Evolutionary conservation across 805 yeast species (phyloP).

Genomic region (Saccharomyces kudriavzevii): DNA sequence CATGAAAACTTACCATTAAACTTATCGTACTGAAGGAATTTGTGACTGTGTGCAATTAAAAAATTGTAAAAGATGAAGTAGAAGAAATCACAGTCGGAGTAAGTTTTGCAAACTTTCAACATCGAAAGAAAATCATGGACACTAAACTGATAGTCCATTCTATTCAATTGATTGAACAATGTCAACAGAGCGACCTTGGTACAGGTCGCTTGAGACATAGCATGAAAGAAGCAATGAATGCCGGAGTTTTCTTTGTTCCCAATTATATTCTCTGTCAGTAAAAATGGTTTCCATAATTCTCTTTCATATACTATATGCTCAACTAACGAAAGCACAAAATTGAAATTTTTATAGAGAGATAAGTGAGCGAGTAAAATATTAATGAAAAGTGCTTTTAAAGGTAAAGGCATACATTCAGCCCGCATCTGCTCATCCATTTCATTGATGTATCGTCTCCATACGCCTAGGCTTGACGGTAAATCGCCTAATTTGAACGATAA

Average conservation of each 20-base stretch:
- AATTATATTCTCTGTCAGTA: slow-evolving; percentile 6
- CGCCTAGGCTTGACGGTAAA: neutral
- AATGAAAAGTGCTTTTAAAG: slow-evolving; percentile 11
- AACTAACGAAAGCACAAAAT: slow-evolving; percentile 10
- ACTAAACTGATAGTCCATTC: slow-evolving; percentile 7
- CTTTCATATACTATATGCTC: slow-evolving; percentile 9
- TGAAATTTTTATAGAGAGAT: slow-evolving; percentile 7
- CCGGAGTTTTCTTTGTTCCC: slow-evolving; percentile 5
- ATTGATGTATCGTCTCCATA: neutral
- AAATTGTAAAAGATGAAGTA: slow-evolving; percentile 6
- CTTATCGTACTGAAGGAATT: neutral
- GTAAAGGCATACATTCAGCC: neutral
- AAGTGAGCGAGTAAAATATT: slow-evolving; percentile 7
- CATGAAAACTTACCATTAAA: neutral
- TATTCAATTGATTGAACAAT: slow-evolving; percentile 6
- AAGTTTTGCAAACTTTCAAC: slow-evolving; percentile 7
- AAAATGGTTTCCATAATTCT: slow-evolving; percentile 4
- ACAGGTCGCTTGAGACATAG: slow-evolving; percentile 9
- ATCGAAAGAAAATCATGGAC: slow-evolving; percentile 11
- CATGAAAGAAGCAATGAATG: slow-evolving; percentile 11
- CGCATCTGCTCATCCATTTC: neutral
- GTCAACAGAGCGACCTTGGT: slow-evolving; percentile 10
- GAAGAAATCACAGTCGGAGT: slow-evolving; percentile 5
- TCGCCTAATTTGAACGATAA: neutral
- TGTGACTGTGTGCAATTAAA: neutral